Base-by-base conservation (phyloP, 352 stramenopile genomes). In the Pythium vanterpoolii region DNA sequence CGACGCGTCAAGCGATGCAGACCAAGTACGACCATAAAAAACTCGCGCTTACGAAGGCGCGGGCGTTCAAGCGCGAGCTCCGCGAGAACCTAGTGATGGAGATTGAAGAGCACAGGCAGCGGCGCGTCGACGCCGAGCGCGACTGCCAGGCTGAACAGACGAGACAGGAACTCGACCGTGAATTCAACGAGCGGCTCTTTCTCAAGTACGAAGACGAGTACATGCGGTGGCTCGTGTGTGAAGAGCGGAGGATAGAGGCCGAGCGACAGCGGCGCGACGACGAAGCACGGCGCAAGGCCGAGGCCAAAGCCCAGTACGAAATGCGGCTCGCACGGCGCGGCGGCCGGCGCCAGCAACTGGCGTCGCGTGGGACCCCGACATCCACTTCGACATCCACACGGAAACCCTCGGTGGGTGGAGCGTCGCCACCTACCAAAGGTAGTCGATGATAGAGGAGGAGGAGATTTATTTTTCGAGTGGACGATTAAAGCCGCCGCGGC, bases 401-500 rank as follows among this genome's bases (percentile, higher is more conserved):
- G n/a, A n/a, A n/a, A n/a, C n/a, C n/a, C n/a, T n/a, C n/a, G n/a
- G n/a, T n/a, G n/a, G n/a, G n/a, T n/a, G n/a, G n/a, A n/a, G n/a
- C n/a, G 19, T 38, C 57, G 27, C 47, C 47, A 18, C 28, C 57
- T 27, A 38, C 1, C 6, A 48, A 40, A 28, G 28, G 31, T 14
- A 67, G 23, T 23, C 21, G 31, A 4, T 61, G 30, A 36, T n/a
- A 48, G 21, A 21, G 38, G 8, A 53, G 16, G 9, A 46, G 14
- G 8, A 43, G 13, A 11, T 31, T 24, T 50, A 56, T 62, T 49
- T 58, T 21, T 98, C 93, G 19, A 98, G 76, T 23, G 90, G 89
- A 18, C 90, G 75, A 69, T 98, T 98, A 69, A 98, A 98, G 46
- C 95, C 95, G 40, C 91, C 92, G 68, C 96, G 95, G 52, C 96